A percentile compares a stretch with the other conserved stretches of the same genome.
These are phyloP conservation scores for Eragrostis curvula DNA, from an alignment of 176 grass and related monocot species.

Conservation along the genomic window DNA sequence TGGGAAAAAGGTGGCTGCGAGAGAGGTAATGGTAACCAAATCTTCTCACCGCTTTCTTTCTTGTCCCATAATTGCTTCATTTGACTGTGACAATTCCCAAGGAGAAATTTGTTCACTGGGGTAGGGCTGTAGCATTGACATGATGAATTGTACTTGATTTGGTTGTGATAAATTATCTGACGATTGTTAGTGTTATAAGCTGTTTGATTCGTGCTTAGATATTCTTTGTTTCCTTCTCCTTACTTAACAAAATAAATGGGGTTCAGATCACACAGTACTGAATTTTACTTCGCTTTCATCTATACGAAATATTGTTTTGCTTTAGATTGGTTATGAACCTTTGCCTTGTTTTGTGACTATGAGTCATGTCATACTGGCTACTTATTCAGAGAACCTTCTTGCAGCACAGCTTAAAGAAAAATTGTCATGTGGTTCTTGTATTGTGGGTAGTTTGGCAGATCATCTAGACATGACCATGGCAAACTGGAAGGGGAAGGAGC, in stretches of 20 bases:
- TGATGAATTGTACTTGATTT: not conserved
- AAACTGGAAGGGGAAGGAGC: too few relatives aligned
- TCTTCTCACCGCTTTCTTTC: not conserved
- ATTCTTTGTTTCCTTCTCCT: not conserved
- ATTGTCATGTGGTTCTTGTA: not conserved
- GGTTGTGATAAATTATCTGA: constrained; percentile 6
- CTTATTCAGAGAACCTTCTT: not conserved
- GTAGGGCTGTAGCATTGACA: not conserved
- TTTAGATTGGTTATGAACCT: constrained; percentile 6
- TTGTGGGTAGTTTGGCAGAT: not conserved
- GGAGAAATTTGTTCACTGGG: not conserved
- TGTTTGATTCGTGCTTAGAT: constrained; percentile 14
- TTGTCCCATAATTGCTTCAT: constrained; percentile 16
- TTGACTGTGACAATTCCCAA: not conserved
- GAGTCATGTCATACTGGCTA: not conserved
- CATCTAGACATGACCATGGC: too few relatives aligned
- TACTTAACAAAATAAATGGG: constrained; percentile 5
- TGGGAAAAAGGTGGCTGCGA: constrained; percentile 86
- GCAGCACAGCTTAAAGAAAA: not conserved
- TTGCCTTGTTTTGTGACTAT: not conserved
- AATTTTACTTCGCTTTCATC: constrained; percentile 14
- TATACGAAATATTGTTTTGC: not conserved
- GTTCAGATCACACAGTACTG: not conserved
- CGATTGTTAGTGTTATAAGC: not conserved
- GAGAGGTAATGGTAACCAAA: constrained; percentile 62